Conservation (phyloP, 768 basidiomycete genomes). For the Kwoniella sp. region DNA sequence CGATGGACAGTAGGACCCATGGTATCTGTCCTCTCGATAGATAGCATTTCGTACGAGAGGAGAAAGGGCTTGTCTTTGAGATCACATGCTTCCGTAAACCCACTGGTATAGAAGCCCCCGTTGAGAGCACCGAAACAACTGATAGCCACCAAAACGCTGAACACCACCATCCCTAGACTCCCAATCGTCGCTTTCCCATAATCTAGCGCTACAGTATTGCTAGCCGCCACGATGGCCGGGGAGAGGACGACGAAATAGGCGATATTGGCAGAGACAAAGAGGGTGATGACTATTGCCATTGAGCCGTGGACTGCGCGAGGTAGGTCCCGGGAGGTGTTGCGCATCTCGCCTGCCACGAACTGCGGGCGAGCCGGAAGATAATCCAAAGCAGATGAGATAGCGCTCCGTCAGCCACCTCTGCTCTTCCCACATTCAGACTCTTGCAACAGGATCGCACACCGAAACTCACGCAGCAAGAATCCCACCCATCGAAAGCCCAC, state of each 20-base stretch:
- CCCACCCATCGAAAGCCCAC: slow-evolving; percentile 97
- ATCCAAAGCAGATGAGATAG: background rate
- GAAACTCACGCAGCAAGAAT: slow-evolving; percentile 61
- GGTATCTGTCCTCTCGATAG: background rate
- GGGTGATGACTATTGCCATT: slow-evolving; percentile 73
- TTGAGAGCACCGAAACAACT: slow-evolving; percentile 96
- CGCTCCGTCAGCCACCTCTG: background rate
- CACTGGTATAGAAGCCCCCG: slow-evolving; percentile 59
- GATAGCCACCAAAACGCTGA: slow-evolving; percentile 87
- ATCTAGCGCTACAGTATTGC: slow-evolving; percentile 65
- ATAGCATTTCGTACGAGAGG: too few relatives aligned
- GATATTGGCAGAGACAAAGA: slow-evolving; percentile 81
- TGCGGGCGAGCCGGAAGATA: slow-evolving; percentile 10
- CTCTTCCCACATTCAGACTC: too few relatives aligned
- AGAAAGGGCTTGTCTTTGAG: too few relatives aligned
- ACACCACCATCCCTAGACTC: slow-evolving; percentile 78
- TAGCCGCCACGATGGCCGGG: slow-evolving; percentile 46
- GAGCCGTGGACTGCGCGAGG: slow-evolving; percentile 87
- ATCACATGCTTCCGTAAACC: slow-evolving; percentile 14
- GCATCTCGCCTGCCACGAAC: slow-evolving; percentile 87
- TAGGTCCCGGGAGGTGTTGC: slow-evolving; percentile 78
- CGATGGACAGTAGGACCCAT: too few relatives aligned
- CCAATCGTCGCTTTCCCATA: slow-evolving; percentile 88
- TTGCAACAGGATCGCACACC: background rate
- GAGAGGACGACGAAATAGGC: slow-evolving; percentile 91